A percentile compares a stretch with the other conserved stretches of the same genome.
Conservation (phyloP, 2,329 filamentous ascomycete genomes). For the Akanthomyces lecanii region DNA sequence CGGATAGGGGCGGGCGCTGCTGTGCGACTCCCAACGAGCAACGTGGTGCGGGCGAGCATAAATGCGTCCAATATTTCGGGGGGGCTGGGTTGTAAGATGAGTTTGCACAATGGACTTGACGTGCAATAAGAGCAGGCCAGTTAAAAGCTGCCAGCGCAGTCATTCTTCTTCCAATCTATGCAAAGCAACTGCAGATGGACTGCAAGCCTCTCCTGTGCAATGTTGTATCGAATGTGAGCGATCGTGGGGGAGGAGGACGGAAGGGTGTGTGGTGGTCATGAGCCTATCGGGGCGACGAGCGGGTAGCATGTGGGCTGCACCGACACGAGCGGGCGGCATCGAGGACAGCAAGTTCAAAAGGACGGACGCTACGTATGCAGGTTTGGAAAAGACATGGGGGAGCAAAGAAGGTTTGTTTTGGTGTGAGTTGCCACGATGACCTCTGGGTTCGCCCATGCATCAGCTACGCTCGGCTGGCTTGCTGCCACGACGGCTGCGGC, state of each 20-base stretch:
- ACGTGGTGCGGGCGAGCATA: background rate
- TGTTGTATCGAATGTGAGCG: slow-evolving; percentile 6
- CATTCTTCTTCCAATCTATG: background rate
- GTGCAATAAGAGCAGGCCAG: background rate
- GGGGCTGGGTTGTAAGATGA: background rate
- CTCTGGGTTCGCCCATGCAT: background rate
- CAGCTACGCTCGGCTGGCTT: background rate
- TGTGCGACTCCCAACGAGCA: background rate
- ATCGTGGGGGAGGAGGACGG: background rate
- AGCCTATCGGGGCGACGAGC: slow-evolving; percentile 1
- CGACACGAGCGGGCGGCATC: too few species aligned
- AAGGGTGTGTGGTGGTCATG: background rate
- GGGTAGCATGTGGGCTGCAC: slow-evolving; percentile 3
- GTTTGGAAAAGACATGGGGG: background rate
- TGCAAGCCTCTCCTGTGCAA: background rate
- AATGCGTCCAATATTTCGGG: background rate
- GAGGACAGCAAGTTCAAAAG: background rate
- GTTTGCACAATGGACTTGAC: too few species aligned
- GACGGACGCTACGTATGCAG: too few species aligned
- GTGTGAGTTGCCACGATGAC: background rate
- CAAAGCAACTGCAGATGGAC: background rate
- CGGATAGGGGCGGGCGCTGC: background rate
- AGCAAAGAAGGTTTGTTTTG: too few species aligned
- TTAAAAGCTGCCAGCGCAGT: background rate
- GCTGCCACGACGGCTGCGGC: background rate